Conservation (phyloP, 768 basidiomycete genomes). For the Russula sp. region DNA sequence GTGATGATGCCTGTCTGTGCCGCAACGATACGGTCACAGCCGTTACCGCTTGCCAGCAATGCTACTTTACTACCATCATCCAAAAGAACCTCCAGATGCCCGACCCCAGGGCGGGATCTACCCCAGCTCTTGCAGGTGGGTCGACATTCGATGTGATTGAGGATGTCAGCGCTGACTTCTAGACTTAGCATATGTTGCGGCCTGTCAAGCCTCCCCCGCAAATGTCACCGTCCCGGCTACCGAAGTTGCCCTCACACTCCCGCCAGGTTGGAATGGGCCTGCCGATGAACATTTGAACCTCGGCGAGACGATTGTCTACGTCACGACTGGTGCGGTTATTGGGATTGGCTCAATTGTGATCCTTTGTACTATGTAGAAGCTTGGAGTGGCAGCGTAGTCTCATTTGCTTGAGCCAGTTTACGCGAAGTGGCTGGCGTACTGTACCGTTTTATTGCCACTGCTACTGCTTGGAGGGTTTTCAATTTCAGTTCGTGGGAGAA, state of each 20-base stretch:
- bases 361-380: constrained; percentile 43
- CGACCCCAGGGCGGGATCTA: constrained; percentile 53
- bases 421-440: not conserved
- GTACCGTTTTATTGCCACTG: not conserved
- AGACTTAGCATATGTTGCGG: constrained; percentile 44
- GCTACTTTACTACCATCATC: constrained; percentile 55
- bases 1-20: constrained; percentile 50
- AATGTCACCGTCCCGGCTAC: constrained; percentile 36
- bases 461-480: too few species aligned
- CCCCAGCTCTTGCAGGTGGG: constrained; percentile 49
- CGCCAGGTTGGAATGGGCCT: constrained; percentile 56
- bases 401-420: not conserved
- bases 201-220: constrained; percentile 32
- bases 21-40: constrained; percentile 32
- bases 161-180: not conserved
- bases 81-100: constrained; percentile 38
- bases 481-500: not conserved
- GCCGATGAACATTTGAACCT: constrained; percentile 39
- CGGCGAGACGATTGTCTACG: constrained; percentile 38
- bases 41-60: constrained; percentile 54
- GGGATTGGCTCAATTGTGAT: constrained; percentile 43
- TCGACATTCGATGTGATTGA: not conserved
- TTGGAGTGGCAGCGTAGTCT: not conserved
- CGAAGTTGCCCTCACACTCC: constrained; percentile 38
- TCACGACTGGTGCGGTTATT: constrained; percentile 39